A percentile compares a stretch with the other conserved stretches of the same genome.
These are phyloP conservation scores for Plasmodium vivax DNA, from an alignment of 169 alveolate species.

Conservation along the genomic window DNA sequence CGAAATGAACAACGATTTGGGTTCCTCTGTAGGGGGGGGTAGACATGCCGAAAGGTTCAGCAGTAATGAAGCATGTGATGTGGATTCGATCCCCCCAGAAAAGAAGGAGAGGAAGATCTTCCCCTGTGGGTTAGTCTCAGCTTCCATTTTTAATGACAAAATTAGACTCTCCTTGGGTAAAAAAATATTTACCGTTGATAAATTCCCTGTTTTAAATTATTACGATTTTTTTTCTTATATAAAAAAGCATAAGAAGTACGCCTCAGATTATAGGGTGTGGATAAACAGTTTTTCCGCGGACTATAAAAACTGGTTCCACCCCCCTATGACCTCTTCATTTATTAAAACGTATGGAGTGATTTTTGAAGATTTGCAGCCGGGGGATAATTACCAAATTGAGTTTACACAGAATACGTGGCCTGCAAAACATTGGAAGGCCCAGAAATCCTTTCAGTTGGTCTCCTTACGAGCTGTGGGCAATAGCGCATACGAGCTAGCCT, in stretches of 20 bases:
- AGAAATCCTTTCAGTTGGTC: slow-evolving; percentile 30
- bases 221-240: slow-evolving; percentile 46
- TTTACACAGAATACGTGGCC: slow-evolving; percentile 65
- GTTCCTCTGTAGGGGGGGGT: background rate
- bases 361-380: slow-evolving; percentile 21
- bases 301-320: slow-evolving; percentile 33
- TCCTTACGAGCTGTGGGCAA: slow-evolving; percentile 38
- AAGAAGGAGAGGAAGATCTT: background rate
- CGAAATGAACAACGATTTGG: slow-evolving; percentile 6
- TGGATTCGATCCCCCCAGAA: background rate
- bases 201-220: slow-evolving; percentile 39
- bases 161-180: background rate
- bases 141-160: slow-evolving; percentile 51
- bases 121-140: slow-evolving; percentile 56
- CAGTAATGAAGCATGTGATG: slow-evolving; percentile 5
- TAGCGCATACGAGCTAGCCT: slow-evolving; percentile 29
- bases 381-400: slow-evolving; percentile 19
- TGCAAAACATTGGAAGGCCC: slow-evolving; percentile 44
- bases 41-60: background rate
- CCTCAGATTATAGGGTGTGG: slow-evolving; percentile 31
- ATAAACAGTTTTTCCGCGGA: slow-evolving; percentile 30
- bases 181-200: background rate
- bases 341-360: slow-evolving; percentile 55
- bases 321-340: slow-evolving; percentile 71
- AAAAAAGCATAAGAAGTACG: slow-evolving; percentile 39